Evolutionary conservation across 2,329 filamentous ascomycete species (phyloP).

Genomic region (Fusarium acutatum): DNA sequence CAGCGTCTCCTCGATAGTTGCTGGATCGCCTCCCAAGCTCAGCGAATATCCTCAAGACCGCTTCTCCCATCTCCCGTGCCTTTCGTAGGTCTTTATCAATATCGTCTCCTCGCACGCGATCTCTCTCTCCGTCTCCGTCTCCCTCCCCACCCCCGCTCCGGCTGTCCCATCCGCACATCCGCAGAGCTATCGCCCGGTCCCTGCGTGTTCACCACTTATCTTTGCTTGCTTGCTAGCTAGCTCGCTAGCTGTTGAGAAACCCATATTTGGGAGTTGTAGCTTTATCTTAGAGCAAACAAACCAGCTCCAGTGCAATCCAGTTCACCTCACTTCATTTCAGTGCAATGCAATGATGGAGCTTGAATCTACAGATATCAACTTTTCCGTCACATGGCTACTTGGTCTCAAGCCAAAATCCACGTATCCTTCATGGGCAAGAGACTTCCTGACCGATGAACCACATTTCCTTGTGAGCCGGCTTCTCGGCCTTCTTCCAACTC

Average conservation of each 20-base stretch:
- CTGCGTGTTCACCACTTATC: slow-evolving; percentile 12
- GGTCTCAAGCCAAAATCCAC: slow-evolving; percentile 39
- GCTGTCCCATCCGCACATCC: slow-evolving; percentile 17
- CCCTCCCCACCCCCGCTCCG: slow-evolving; percentile 32
- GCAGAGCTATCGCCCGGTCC: slow-evolving; percentile 9
- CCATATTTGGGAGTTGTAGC: slow-evolving; percentile 24
- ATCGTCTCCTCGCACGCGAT: slow-evolving; percentile 12
- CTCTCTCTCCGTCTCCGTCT: background rate
- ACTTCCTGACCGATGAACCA: slow-evolving; percentile 40
- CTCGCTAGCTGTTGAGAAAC: slow-evolving; percentile 9
- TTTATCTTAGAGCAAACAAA: slow-evolving; percentile 34
- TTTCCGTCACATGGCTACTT: slow-evolving; percentile 43
- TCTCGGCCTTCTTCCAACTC: slow-evolving; percentile 40
- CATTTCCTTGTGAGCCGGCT: slow-evolving; percentile 44
- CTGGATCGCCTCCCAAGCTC: background rate
- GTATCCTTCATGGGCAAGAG: slow-evolving; percentile 38
- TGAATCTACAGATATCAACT: slow-evolving; percentile 39
- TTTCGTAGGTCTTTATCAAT: background rate
- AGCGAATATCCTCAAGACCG: background rate
- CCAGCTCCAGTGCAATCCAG: background rate
- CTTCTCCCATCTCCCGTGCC: background rate
- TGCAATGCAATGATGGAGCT: slow-evolving; percentile 39
- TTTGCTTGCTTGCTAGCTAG: slow-evolving; percentile 16
- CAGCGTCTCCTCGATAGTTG: slow-evolving; percentile 6
- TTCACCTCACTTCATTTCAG: background rate